Conservation (phyloP, 129 eudicot species). For the Artemisia annua region DNA sequence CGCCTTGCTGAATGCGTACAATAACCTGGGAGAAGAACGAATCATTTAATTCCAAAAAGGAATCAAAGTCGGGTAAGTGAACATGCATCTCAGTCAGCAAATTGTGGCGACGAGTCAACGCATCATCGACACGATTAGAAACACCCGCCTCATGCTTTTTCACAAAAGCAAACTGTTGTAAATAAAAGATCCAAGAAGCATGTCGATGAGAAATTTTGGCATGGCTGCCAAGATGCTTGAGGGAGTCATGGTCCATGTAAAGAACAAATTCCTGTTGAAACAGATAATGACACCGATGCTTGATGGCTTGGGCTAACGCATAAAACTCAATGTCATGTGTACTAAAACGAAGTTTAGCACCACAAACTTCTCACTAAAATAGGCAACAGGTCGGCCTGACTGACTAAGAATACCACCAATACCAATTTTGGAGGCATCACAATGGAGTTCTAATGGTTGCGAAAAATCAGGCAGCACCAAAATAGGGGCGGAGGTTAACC, state of each 20-base stretch:
- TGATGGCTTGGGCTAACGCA: conserved; percentile 10
- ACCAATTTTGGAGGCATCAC: conserved; percentile 17
- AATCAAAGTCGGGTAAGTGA: conserved; percentile 10
- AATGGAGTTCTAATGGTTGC: neutral
- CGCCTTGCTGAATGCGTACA: neutral
- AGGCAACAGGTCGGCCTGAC: neutral
- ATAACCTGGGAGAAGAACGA: neutral
- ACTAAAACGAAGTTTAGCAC: neutral
- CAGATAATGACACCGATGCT: conserved; percentile 1
- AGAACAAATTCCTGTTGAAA: conserved; percentile 10
- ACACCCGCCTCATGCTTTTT: conserved; percentile 3
- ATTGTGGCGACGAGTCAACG: conserved; percentile 14
- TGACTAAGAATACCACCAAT: conserved; percentile 20
- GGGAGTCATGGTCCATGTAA: conserved; percentile 13
- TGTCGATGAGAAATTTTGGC: conserved; percentile 14
- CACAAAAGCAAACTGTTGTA: conserved; percentile 19
- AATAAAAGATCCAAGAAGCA: conserved; percentile 11
- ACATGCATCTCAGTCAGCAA: conserved; percentile 4
- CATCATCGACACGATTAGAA: conserved; percentile 12
- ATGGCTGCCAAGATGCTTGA: neutral
- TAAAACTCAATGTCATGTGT: conserved; percentile 24
- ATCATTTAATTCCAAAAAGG: neutral
- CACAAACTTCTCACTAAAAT: conserved; percentile 10
- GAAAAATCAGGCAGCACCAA: conserved; percentile 1
- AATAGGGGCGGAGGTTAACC: neutral